These are phyloP conservation scores for Dichotomocladium elegans DNA, from an alignment of 371 early-diverging fungal genomes.

Conservation along the genomic window DNA sequence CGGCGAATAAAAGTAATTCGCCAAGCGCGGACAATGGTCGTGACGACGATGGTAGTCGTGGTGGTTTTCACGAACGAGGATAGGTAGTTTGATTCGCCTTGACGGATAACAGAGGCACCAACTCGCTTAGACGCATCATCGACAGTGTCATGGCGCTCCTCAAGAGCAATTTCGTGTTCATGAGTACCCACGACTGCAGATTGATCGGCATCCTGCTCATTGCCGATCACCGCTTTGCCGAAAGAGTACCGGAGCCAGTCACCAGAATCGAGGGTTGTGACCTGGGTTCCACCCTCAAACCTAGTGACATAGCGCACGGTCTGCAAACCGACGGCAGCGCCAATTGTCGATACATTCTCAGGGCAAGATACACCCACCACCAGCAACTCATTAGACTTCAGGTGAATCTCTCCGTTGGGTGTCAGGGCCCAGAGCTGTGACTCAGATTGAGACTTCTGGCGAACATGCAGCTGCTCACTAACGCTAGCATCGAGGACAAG, in stretches of 20 bases:
- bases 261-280: neutral
- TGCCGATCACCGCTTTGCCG: neutral
- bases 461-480: slow-evolving; percentile 22
- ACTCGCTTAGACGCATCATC: neutral
- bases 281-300: neutral
- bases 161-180: neutral
- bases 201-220: no score
- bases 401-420: slow-evolving; percentile 32
- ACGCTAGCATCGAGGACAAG: slow-evolving; percentile 36
- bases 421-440: slow-evolving; percentile 35
- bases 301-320: slow-evolving; percentile 2
- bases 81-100: neutral
- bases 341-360: slow-evolving; percentile 18
- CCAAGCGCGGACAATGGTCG: slow-evolving; percentile 33
- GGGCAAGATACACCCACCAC: slow-evolving; percentile 19
- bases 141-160: neutral
- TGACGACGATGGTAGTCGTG: slow-evolving; percentile 22
- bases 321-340: slow-evolving; percentile 28
- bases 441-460: slow-evolving; percentile 19
- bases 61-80: neutral
- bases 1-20: slow-evolving; percentile 28
- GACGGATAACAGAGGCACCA: neutral
- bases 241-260: neutral
- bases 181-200: no score
- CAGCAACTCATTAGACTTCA: slow-evolving; percentile 24